Evolutionary conservation across 257 asterid genomes (phyloP), one percentile per base, ranked within the genome.

Genomic region (Solanum sejunctum): DNA sequence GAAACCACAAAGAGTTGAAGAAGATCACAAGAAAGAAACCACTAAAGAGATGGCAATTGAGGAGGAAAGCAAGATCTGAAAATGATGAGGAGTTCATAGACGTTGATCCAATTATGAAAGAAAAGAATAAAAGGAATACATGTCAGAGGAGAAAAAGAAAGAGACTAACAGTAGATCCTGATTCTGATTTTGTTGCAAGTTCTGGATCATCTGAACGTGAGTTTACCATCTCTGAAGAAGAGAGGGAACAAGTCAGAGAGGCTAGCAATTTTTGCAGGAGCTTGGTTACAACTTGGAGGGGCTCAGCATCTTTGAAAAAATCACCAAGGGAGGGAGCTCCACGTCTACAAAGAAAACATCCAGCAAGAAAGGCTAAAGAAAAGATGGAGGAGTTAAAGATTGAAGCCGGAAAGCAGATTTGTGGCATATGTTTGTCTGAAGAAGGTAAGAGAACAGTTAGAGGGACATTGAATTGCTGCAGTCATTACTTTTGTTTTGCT

Each of bases 401-500:
- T 84, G 96, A 94, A 89, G 88, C 85, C 20, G 97, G 88, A 88
- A 92, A 91, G 90, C 98, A 91, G 87, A 95, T 94, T 81, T 94
- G 99, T 89, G 98, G 99, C 82, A 93, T 96, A 80, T 95, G 99
- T 88, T 90, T 95, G 63, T 92, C 98, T 21, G 98, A 92, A 87
- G 98, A 94, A 89, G 98, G 93, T 81, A 92, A 92, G 89, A 90
- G 89, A 84, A 94, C 94, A 67, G 89, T 93, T 36, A 86, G 91
- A 85, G 99, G 99, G 86, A 87, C 90, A 39, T 85, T 95, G 84
- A 91, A 91, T 88, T 95, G 97, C 84, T 95, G 99, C 89, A 92
- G 92, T 86, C 99, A 95, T 87, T 92, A 92, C 91, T 95, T 94
- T 67, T 95, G 99, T 89, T 95, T 94, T 88, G 90, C 97, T 80